Evolutionary conservation across 140 eudicot species (phyloP).

Genomic region (Ambrosia hybrid): DNA sequence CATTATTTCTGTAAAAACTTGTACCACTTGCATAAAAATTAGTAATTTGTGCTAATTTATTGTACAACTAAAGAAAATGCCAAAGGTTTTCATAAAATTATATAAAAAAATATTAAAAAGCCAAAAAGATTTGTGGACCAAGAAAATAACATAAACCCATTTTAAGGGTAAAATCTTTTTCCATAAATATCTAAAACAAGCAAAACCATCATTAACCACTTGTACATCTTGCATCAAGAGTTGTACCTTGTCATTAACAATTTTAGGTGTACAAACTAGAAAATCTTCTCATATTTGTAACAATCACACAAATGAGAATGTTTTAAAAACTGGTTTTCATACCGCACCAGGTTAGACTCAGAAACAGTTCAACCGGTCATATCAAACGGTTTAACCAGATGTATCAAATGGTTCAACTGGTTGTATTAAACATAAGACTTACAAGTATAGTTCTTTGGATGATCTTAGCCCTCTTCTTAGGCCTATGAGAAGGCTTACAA

Average conservation of each 20-base stretch:
- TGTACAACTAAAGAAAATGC: neutral
- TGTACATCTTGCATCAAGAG: slow-evolving; percentile 13
- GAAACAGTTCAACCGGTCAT: no score
- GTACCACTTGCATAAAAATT: slow-evolving; percentile 13
- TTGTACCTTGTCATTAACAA: slow-evolving; percentile 10
- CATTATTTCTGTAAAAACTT: neutral
- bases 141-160: neutral
- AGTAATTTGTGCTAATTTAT: neutral
- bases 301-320: no score
- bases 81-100: neutral
- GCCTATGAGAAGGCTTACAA: slow-evolving; percentile 78
- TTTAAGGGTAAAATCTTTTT: neutral
- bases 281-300: no score
- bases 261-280: neutral
- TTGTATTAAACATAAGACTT: slow-evolving; percentile 26
- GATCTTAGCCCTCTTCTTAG: slow-evolving; percentile 72
- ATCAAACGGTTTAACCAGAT: no score
- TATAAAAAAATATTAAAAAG: neutral
- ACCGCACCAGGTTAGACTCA: no score
- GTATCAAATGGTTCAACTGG: no score
- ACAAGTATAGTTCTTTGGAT: slow-evolving; percentile 74
- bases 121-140: neutral
- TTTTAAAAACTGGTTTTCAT: no score
- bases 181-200: neutral
- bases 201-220: neutral